Conservation (phyloP, 805 yeast genomes). For the Ogataea kodamae region DNA sequence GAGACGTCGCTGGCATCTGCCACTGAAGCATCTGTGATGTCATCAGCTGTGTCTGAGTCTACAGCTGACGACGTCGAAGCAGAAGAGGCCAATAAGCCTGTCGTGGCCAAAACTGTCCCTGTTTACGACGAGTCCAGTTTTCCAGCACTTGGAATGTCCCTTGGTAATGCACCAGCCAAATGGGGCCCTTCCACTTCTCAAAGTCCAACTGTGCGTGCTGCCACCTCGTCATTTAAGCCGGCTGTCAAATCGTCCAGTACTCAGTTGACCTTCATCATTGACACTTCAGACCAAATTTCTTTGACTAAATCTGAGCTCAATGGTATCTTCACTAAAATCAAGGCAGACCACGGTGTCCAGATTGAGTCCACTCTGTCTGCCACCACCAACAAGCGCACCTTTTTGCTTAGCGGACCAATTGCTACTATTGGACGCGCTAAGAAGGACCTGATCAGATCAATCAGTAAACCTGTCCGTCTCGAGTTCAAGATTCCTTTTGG, state of each 20-base stretch:
- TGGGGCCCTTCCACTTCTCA: conserved; percentile 41
- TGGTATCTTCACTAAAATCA: conserved; percentile 61
- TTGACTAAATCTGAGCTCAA: conserved; percentile 63
- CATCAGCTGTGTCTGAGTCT: conserved; percentile 18
- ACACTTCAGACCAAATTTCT: conserved; percentile 62
- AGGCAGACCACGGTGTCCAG: conserved; percentile 56
- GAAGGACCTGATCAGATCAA: conserved; percentile 67
- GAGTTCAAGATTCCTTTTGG: conserved; percentile 69
- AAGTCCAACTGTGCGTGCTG: conserved; percentile 12
- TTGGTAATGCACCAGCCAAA: conserved; percentile 32
- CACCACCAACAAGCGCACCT: conserved; percentile 73
- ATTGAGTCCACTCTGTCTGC: conserved; percentile 82
- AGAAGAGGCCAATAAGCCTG: conserved; percentile 12
- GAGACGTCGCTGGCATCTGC: conserved; percentile 17
- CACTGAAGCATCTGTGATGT: conserved; percentile 18
- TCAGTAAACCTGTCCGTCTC: conserved; percentile 69
- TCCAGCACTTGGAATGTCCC: conserved; percentile 61
- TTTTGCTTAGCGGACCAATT: conserved; percentile 73
- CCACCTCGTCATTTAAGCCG: conserved; percentile 27
- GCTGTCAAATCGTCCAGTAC: conserved; percentile 56
- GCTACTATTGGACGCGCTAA: conserved; percentile 65
- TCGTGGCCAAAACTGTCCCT: conserved; percentile 32
- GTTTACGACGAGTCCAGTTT: conserved; percentile 51
- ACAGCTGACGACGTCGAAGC: conserved; percentile 15
- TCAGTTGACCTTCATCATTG: conserved; percentile 78